phyloP scores from a whole-genome alignment of 768 basidiomycete species.

The Tylopilus cervinicoccineus region DNA sequence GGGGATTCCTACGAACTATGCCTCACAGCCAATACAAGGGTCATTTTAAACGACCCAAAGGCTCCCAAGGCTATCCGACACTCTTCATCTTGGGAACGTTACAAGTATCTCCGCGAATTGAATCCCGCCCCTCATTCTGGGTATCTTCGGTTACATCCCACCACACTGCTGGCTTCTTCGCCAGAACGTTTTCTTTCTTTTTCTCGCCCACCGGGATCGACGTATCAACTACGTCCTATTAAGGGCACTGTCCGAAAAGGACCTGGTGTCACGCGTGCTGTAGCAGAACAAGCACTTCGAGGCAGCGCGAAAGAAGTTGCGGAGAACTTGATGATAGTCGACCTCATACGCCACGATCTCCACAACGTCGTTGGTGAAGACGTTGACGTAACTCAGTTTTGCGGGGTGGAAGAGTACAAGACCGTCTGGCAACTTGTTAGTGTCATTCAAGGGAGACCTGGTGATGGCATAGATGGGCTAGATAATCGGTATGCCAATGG shows the following conservation, averaged over 20 bases:
- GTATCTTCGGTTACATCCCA: constrained; percentile 73
- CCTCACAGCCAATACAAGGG: constrained; percentile 69
- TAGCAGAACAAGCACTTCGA: constrained; percentile 58
- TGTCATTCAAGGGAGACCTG: constrained; percentile 74
- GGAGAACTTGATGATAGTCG: constrained; percentile 98
- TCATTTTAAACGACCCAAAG: constrained; percentile 42
- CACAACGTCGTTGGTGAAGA: constrained; percentile 78
- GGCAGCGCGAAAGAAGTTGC: constrained; percentile 87
- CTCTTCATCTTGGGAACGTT: constrained; percentile 63
- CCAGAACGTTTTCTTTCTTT: constrained; percentile 90
- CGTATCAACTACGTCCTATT: constrained; percentile 87
- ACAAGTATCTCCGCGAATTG: constrained; percentile 60
- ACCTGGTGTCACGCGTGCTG: constrained; percentile 56
- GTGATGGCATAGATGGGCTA: constrained; percentile 30
- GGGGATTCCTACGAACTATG: constrained; percentile 96
- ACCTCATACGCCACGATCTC: constrained; percentile 91
- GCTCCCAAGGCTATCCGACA: constrained; percentile 9
- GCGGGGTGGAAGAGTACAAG: constrained; percentile 85
- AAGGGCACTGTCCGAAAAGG: constrained; percentile 86
- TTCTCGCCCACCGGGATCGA: constrained; percentile 56
- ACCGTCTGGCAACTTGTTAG: constrained; percentile 96
- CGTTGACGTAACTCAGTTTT: constrained; percentile 82
- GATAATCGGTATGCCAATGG: constrained; percentile 35
- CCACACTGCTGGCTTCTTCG: constrained; percentile 78
- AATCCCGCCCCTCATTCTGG: constrained; percentile 92